Evolutionary conservation across 1,284 basidiomycete genomes (phyloP), one percentile per base, ranked within the genome.

Genomic region (Omphalotus olearius): DNA sequence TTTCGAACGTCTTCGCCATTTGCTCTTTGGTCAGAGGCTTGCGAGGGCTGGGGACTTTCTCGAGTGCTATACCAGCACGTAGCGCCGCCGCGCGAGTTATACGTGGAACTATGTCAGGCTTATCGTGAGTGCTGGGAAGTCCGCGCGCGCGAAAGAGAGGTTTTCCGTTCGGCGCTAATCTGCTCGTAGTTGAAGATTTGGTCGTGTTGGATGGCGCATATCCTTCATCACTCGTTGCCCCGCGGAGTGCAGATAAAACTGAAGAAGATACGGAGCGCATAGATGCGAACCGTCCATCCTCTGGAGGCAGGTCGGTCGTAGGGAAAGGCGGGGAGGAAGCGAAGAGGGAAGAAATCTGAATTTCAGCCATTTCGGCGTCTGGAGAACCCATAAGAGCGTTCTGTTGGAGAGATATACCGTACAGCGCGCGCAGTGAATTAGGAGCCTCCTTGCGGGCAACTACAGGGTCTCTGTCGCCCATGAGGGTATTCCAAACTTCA

Each of bases 241-340:
- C 63, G 54, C 67, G 75, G 39, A 82, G 68, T 10, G 70, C 72
- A 43, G 75, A 69, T 26, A 79, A 66, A 13, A 75, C 66, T 2
- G 73, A 73, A 10, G 76, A 75, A 2, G 72, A 70, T 38, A 77
- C 59, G 0, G 77, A 79, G 18, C 70, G 69, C 45, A 79, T 62
- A 2, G 78, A 75, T 28, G 64, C 66, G 50, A 67, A 68, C 26
- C 67, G 62, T 53, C 69, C 68, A 35, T 69, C 71, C 50, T 74
- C 72, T 3, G 71, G 62, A 0, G 83, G 83, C n/a, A 89, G 75
- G 30, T 86, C 85, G 2, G 74, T 66, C 1, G 78, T 71, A 2
- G 80, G 83, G 69, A 88, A 90, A 6, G 85, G 86, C 4, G 88
- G 88, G 1, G 85, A 89, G 10, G 84, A 89, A 14, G 75, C 84